These are phyloP conservation scores for Fusarium sterilihyphosum DNA, from an alignment of 2,329 filamentous ascomycete genomes.

Conservation along the genomic window DNA sequence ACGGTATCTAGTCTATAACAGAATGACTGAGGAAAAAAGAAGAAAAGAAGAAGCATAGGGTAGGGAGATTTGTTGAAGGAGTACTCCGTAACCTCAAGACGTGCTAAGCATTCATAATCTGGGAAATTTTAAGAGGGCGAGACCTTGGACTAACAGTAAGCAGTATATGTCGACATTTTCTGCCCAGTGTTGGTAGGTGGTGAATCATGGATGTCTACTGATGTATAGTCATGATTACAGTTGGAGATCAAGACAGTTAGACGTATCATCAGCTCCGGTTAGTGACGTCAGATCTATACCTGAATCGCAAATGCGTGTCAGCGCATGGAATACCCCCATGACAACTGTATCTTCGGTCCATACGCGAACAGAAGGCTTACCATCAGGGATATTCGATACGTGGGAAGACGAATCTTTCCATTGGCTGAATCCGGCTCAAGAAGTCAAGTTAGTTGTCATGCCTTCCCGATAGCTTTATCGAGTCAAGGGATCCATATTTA, in stretches of 20 bases:
- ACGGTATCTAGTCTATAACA: background rate
- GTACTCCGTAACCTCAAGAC: background rate
- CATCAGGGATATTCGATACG: background rate
- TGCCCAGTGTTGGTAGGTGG: background rate
- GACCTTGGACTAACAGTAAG: background rate
- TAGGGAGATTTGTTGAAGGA: background rate
- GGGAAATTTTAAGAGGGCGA: background rate
- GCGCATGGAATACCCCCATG: background rate
- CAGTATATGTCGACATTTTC: background rate
- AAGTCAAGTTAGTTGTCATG: slow-evolving; percentile 24
- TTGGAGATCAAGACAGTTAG: background rate
- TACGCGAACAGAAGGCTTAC: background rate
- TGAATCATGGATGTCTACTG: slow-evolving; percentile 4
- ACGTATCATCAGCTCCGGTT: background rate
- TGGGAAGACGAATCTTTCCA: background rate
- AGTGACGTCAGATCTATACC: slow-evolving; percentile 18
- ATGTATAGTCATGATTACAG: background rate
- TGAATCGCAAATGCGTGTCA: slow-evolving; percentile 6
- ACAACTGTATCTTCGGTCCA: background rate
- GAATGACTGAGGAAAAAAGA: background rate
- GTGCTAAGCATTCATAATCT: background rate
- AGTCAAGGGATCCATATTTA: slow-evolving; percentile 32
- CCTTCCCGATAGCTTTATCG: slow-evolving; percentile 7
- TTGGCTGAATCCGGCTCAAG: slow-evolving; percentile 14
- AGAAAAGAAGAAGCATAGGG: background rate